Percentiles rank a stretch among this genome's conserved stretches.
phyloP scores from a whole-genome alignment of 140 eudicot genomes.

The Senecio squalidus region DNA sequence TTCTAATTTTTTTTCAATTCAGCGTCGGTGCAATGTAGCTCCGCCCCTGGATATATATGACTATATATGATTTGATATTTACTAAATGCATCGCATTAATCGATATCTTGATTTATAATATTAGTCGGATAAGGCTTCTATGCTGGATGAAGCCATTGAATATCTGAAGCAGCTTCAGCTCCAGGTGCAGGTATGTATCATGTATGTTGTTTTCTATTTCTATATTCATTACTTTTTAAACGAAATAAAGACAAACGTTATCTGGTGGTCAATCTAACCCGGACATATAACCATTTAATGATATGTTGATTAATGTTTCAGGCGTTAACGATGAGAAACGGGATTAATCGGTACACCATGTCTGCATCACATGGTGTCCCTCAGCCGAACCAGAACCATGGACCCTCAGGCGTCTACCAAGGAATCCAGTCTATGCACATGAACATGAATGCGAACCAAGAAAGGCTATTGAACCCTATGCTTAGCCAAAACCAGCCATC shows the following conservation, averaged over 20 bases:
- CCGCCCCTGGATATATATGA: no score
- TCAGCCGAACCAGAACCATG: constrained; percentile 41
- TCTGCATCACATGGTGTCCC: constrained; percentile 43
- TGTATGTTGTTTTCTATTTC: neutral
- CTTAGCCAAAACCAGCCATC: constrained; percentile 28
- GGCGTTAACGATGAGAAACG: constrained; percentile 91
- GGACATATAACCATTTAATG: no score
- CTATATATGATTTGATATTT: no score
- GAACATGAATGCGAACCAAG: constrained; percentile 18
- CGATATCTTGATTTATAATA: neutral
- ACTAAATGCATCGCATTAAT: no score
- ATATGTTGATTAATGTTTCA: constrained; percentile 22
- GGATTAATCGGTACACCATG: constrained; percentile 62
- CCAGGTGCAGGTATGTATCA: constrained; percentile 73
- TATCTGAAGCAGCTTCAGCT: constrained; percentile 97
- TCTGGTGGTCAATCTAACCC: neutral
- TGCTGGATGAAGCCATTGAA: constrained; percentile 96
- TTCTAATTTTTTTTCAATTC: no score
- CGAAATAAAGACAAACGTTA: neutral
- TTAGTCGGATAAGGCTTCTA: constrained; percentile 93
- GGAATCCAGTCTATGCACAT: constrained; percentile 21
- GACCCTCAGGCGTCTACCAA: constrained; percentile 30
- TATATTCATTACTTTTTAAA: neutral
- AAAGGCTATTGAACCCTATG: constrained; percentile 17
- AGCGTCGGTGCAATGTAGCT: no score